phyloP scores from a whole-genome alignment of 169 alveolate genomes.

The Plasmodium ovale region DNA sequence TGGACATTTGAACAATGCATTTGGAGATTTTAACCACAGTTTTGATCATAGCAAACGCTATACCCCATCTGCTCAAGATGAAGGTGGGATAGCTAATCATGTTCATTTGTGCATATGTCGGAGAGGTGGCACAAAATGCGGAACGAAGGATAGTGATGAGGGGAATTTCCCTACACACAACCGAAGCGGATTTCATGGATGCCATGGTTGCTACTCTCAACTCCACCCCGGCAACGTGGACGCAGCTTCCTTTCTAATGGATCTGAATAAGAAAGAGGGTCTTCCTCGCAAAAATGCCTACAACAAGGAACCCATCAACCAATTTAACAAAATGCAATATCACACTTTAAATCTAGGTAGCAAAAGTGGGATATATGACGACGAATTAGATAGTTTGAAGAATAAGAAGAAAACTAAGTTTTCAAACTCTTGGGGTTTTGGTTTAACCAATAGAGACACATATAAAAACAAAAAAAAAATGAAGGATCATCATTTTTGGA shows the following conservation, averaged over 20 bases:
- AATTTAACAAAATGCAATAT: conserved; percentile 19
- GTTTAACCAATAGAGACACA: conserved; percentile 37
- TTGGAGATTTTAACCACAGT: neutral
- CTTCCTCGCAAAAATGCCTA: neutral
- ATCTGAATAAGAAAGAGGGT: neutral
- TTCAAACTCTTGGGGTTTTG: conserved; percentile 75
- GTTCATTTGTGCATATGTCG: neutral
- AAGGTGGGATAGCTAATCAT: no score
- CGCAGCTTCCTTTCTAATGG: neutral
- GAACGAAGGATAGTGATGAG: neutral
- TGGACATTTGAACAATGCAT: neutral
- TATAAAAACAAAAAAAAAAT: conserved; percentile 39
- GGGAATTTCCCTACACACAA: no score
- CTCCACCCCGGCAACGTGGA: neutral
- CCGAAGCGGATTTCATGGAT: no score
- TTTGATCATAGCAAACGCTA: neutral
- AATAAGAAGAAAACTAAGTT: conserved; percentile 22
- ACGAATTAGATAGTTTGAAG: conserved; percentile 24
- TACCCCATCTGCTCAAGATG: no score
- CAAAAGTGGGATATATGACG: conserved; percentile 32
- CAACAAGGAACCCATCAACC: neutral
- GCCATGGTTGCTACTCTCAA: no score
- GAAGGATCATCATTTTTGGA: conserved; percentile 77
- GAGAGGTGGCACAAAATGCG: neutral
- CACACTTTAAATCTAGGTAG: conserved; percentile 41